Evolutionary conservation across 768 basidiomycete genomes (phyloP).

Genomic region (Daedaleopsis sinensis): DNA sequence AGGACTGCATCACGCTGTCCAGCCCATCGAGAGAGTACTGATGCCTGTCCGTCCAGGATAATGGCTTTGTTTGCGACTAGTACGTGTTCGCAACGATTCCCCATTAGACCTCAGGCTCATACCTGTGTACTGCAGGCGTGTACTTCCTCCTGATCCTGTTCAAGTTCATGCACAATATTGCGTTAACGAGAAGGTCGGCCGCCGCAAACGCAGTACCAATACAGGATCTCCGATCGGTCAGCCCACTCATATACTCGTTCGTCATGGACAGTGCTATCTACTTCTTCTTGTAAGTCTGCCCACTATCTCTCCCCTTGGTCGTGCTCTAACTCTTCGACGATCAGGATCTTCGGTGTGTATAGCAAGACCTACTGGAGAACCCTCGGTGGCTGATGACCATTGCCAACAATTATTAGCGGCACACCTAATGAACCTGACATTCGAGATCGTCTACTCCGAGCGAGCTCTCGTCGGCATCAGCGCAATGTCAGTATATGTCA

Average conservation of each 20-base stretch:
- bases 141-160: constrained; percentile 15
- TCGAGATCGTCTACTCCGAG: neutral
- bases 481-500: neutral
- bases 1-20: neutral
- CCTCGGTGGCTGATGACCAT: neutral
- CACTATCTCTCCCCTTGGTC: neutral
- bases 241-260: constrained; percentile 14
- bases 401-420: neutral
- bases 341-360: constrained; percentile 7
- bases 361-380: no score
- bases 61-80: neutral
- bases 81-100: neutral
- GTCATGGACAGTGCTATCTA: constrained; percentile 13
- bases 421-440: constrained; percentile 6
- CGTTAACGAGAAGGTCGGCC: neutral
- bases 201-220: neutral
- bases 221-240: constrained; percentile 5
- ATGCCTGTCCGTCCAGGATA: neutral
- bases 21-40: neutral
- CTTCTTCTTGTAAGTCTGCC: constrained; percentile 12
- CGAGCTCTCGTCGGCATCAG: neutral
- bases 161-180: constrained; percentile 11
- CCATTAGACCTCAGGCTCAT: no score
- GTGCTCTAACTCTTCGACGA: neutral
- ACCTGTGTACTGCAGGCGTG: neutral